Conservation (phyloP, 2,329 filamentous ascomycete species). For the Pseudogymnoascus destructans region DNA sequence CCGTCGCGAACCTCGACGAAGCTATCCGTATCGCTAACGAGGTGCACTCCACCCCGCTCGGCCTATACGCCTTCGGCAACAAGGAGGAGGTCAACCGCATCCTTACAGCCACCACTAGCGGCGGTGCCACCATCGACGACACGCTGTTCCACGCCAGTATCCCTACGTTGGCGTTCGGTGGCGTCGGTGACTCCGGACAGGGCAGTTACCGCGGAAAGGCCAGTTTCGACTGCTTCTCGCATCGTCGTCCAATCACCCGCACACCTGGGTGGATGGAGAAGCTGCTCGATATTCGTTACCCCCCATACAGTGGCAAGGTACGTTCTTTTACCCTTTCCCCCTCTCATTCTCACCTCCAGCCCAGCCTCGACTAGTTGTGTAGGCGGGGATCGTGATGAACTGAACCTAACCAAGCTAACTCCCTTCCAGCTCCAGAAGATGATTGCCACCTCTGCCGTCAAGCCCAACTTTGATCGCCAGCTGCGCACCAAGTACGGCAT, state of each 20-base stretch:
- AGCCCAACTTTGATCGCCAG: constrained; percentile 49
- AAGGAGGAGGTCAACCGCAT: constrained; percentile 61
- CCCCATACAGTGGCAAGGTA: constrained; percentile 39
- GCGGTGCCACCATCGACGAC: constrained; percentile 53
- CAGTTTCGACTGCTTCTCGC: constrained; percentile 56
- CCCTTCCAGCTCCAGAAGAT: constrained; percentile 34
- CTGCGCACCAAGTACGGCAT: constrained; percentile 39
- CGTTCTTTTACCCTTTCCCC: not conserved
- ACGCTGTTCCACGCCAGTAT: constrained; percentile 59
- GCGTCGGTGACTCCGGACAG: constrained; percentile 65
- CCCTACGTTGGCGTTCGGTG: constrained; percentile 64
- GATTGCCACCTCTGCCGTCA: constrained; percentile 30
- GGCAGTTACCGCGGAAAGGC: constrained; percentile 67
- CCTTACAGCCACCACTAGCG: constrained; percentile 49
- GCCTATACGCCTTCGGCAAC: constrained; percentile 73
- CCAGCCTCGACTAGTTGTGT: not conserved
- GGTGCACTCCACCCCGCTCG: constrained; percentile 71
- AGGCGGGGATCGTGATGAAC: not conserved
- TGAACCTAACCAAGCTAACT: not conserved
- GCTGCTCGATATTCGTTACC: constrained; percentile 54
- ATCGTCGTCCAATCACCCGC: constrained; percentile 42
- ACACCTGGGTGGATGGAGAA: constrained; percentile 56
- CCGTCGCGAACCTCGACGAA: constrained; percentile 68
- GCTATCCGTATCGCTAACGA: constrained; percentile 71
- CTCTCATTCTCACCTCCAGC: not conserved